These are phyloP conservation scores for Cetradonia linearis DNA, from an alignment of 495 filamentous ascomycete species.

Conservation along the genomic window DNA sequence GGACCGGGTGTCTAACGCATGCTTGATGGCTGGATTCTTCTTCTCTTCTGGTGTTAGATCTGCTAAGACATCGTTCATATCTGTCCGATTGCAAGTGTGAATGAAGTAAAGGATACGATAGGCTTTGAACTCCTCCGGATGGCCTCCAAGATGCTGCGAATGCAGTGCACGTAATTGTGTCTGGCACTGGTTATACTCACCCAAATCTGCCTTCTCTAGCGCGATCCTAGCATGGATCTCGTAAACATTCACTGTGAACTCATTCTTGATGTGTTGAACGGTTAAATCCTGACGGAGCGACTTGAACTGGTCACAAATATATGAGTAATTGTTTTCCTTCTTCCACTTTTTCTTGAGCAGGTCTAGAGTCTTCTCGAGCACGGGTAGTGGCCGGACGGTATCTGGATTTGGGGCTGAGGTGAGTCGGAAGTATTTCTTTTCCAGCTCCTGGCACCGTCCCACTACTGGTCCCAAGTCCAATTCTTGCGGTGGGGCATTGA, in stretches of 20 bases:
- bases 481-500: conserved; percentile 50
- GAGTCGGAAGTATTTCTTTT: conserved; percentile 90
- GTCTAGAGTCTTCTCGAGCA: conserved; percentile 76
- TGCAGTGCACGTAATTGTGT: conserved; percentile 92
- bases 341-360: conserved; percentile 90
- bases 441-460: conserved; percentile 71
- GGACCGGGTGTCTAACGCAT: conserved; percentile 85
- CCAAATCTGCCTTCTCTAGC: conserved; percentile 94
- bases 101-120: conserved; percentile 99
- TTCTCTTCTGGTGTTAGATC: conserved; percentile 97
- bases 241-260: conserved; percentile 91
- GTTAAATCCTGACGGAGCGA: conserved; percentile 96
- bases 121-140: conserved; percentile 92
- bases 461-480: conserved; percentile 67
- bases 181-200: conserved; percentile 99
- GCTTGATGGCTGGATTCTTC: conserved; percentile 68
- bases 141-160: conserved; percentile 71
- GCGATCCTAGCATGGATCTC: conserved; percentile 97
- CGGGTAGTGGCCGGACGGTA: conserved; percentile 70
- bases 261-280: conserved; percentile 90
- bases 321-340: conserved; percentile 84
- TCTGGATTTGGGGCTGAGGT: conserved; percentile 80
- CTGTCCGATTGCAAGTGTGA: conserved; percentile 95
- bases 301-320: conserved; percentile 99
- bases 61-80: conserved; percentile 94